Percentiles rank a stretch among this genome's conserved stretches.
phyloP scores from a whole-genome alignment of 2,329 filamentous ascomycete species.

The Aspergillus calidoustus region DNA sequence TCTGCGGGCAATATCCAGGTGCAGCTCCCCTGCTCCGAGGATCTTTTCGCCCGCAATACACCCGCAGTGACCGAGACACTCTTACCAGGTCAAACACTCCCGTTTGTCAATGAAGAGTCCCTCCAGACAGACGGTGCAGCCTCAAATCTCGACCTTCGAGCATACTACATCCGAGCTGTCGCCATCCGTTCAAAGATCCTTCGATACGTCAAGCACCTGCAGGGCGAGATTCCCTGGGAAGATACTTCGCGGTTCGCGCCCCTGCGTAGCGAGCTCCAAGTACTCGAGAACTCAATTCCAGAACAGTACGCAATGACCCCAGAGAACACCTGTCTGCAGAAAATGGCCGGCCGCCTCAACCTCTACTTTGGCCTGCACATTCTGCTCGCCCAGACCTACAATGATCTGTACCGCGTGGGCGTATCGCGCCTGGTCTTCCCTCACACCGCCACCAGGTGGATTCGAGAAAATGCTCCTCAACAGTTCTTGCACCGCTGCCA shows the following conservation, averaged over 20 bases:
- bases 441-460: not conserved
- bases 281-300: not conserved
- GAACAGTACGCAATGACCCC: not conserved
- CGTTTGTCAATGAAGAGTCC: not conserved
- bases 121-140: not conserved
- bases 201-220: conserved; percentile 7
- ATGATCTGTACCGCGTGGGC: not conserved
- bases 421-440: not conserved
- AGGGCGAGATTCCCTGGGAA: conserved; percentile 10
- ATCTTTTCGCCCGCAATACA: conserved; percentile 34
- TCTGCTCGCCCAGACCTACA: not conserved
- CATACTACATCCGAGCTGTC: conserved; percentile 9
- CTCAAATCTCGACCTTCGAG: conserved; percentile 6
- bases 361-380: conserved; percentile 8
- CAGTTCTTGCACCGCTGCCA: conserved; percentile 5
- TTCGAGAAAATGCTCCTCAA: not conserved
- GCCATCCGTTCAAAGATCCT: conserved; percentile 10
- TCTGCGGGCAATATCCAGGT: conserved; percentile 32
- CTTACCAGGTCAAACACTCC: conserved; percentile 1
- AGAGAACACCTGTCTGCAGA: not conserved
- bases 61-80: conserved; percentile 36
- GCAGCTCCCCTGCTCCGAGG: conserved; percentile 37
- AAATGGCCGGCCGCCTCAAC: not conserved
- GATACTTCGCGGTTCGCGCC: not conserved
- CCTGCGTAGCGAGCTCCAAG: not conserved